A percentile compares a stretch with the other conserved stretches of the same genome.
phyloP scores from a whole-genome alignment of 2,329 filamentous ascomycete species.

The Ambrosiella xylebori region DNA sequence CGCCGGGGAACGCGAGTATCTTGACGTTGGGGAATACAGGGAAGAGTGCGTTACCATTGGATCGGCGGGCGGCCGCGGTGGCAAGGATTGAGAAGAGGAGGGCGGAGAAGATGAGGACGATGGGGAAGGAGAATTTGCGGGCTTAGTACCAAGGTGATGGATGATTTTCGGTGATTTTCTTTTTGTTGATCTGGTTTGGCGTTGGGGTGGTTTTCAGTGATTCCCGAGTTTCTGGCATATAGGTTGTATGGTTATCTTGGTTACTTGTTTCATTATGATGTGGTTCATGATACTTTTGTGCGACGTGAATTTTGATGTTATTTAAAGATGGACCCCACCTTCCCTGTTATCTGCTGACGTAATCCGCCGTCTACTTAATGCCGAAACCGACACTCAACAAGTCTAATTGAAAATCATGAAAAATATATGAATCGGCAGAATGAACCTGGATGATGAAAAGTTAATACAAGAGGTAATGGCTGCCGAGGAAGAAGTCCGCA shows the following conservation, averaged over 20 bases:
- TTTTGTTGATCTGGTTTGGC: conserved; percentile 5
- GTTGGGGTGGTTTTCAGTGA: neutral
- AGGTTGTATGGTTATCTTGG: neutral
- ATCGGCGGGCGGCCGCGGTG: conserved; percentile 35
- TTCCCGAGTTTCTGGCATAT: neutral
- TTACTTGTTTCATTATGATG: too few relatives aligned
- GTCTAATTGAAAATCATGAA: too few relatives aligned
- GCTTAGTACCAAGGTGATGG: conserved; percentile 17
- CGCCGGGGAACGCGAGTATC: conserved; percentile 16
- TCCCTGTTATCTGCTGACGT: too few relatives aligned
- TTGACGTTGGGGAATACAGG: conserved; percentile 24
- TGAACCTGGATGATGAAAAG: neutral
- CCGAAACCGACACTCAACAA: too few relatives aligned
- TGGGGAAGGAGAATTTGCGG: conserved; percentile 34
- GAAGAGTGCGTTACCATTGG: conserved; percentile 28
- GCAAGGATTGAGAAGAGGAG: conserved; percentile 37
- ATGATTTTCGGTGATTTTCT: neutral
- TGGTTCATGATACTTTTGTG: too few relatives aligned
- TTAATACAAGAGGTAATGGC: neutral
- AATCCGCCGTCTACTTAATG: too few relatives aligned
- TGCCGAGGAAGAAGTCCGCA: conserved; percentile 8
- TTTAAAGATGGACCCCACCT: too few relatives aligned
- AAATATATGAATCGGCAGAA: neutral
- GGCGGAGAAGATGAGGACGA: conserved; percentile 28
- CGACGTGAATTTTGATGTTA: too few relatives aligned